Base-by-base conservation (phyloP, 2,329 filamentous ascomycete species). In the Colletotrichum lindemuthianum region DNA sequence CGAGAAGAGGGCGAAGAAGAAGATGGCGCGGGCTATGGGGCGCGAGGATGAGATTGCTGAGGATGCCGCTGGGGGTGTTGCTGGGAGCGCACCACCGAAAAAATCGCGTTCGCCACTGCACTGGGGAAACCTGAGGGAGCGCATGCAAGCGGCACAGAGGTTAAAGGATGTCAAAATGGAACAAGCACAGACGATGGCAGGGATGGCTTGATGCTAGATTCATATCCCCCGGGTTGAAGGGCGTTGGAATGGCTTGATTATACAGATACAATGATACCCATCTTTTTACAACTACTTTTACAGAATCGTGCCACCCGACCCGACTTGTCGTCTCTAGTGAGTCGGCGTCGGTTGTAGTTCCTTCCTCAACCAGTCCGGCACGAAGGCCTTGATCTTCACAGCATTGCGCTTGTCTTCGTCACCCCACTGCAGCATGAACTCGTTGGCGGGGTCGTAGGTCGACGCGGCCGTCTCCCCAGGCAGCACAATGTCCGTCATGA, bases 401-500 rank as follows among this genome's bases (percentile, higher is more conserved):
- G 47, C 68, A 72, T 69, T 72, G 60, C 48, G 81, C 81, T 33
- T 81, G 16, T 61, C 67, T 4, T 48, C 64, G 5, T 45, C 67
- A 24, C 58, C 65, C 67, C 65, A 67, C 41, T 67, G 60, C 39
- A 68, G 37, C 50, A 61, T 34, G 53, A 68, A 68, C 37, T 68
- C 67, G 41, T 43, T 76, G 78, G 81, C 82, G 83, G 37, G 82
- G 79, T 37, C 91, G 75, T 64, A 86, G 80, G 70, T 91, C 91
- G 76, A 90, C 85, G 63, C 84, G 1, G 89, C 88, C 6, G 86
- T 85, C 60, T 87, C 86, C 6, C 88, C 91, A 2, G 90, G 91
- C 58, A 96, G 79, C 39, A 82, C 81, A 51, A 96, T 80, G 73
- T 93, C 90, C 6, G 92, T 97, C 94, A 97, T 97, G 74, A 90